Percentiles rank a stretch among this genome's conserved stretches.
Conservation (phyloP, 1,284 basidiomycete genomes). For the Ustilago vetiveriae region DNA sequence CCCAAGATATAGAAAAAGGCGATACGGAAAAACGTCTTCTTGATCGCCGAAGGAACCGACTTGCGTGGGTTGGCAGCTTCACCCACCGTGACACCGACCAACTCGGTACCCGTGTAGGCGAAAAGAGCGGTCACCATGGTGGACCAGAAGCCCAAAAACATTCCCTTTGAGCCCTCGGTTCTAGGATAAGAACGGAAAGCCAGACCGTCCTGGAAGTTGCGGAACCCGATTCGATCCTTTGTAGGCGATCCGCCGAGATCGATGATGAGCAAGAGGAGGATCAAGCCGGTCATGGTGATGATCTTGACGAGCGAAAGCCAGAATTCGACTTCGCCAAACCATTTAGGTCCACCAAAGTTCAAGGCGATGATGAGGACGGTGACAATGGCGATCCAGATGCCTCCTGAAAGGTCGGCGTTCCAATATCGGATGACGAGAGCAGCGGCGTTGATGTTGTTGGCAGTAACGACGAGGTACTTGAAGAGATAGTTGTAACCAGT, state of each 20-base stretch:
- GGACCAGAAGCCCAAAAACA: slow-evolving; percentile 56
- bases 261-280: slow-evolving; percentile 52
- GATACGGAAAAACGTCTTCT: slow-evolving; percentile 72
- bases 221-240: slow-evolving; percentile 73
- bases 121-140: slow-evolving; percentile 69
- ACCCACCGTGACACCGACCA: slow-evolving; percentile 69
- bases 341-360: slow-evolving; percentile 70
- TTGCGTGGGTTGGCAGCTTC: slow-evolving; percentile 72
- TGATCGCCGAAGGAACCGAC: slow-evolving; percentile 73
- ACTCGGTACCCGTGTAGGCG: slow-evolving; percentile 74
- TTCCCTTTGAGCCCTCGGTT: slow-evolving; percentile 56
- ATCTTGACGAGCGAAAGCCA: slow-evolving; percentile 46
- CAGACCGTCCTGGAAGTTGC: slow-evolving; percentile 71
- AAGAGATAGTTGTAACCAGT: slow-evolving; percentile 57
- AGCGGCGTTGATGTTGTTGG: slow-evolving; percentile 38
- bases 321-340: slow-evolving; percentile 72
- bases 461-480: slow-evolving; percentile 39
- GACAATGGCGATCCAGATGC: slow-evolving; percentile 46
- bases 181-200: slow-evolving; percentile 37
- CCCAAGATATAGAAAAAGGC: slow-evolving; percentile 75
- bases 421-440: slow-evolving; percentile 35
- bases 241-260: slow-evolving; percentile 69
- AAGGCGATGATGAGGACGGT: slow-evolving; percentile 56
- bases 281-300: slow-evolving; percentile 47
- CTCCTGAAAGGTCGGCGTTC: slow-evolving; percentile 51